Percentiles rank a stretch among this genome's conserved stretches.
Evolutionary conservation across 2,329 filamentous ascomycete genomes (phyloP).

Genomic region (Plectosphaerella plurivora): DNA sequence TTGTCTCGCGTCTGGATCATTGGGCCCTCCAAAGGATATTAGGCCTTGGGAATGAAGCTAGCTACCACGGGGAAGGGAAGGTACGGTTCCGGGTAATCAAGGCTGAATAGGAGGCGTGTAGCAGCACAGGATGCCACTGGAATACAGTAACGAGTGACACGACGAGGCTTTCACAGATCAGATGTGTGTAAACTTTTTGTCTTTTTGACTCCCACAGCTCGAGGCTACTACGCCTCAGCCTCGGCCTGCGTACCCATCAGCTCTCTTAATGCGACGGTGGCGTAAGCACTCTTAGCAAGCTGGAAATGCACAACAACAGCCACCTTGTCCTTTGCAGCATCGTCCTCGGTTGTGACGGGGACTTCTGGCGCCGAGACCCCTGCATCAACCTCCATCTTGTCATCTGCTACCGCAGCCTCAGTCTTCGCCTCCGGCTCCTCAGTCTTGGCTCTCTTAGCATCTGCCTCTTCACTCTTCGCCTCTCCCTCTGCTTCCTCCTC

Average conservation of each 20-base stretch:
- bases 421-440: conserved; percentile 9
- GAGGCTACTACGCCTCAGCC: conserved; percentile 1
- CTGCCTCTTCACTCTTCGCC: conserved; percentile 6
- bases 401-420: conserved; percentile 13
- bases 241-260: conserved; percentile 51
- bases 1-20: no score
- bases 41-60: no score
- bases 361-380: conserved; percentile 20
- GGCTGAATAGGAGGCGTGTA: no score
- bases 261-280: conserved; percentile 77
- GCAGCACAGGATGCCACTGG: no score
- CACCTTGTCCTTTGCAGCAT: conserved; percentile 42
- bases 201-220: no score
- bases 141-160: no score
- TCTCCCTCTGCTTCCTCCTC: conserved; percentile 15
- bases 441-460: conserved; percentile 15
- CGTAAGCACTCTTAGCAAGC: conserved; percentile 75
- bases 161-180: no score
- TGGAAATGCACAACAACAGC: conserved; percentile 71
- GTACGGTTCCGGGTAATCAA: no score
- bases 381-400: conserved; percentile 3
- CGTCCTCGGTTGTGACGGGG: conserved; percentile 9
- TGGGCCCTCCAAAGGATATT: no score
- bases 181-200: no score
- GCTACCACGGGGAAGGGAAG: no score